phyloP scores from a whole-genome alignment of 1,139 yeast species.

The Nadsonia starkeyi-henricii region DNA sequence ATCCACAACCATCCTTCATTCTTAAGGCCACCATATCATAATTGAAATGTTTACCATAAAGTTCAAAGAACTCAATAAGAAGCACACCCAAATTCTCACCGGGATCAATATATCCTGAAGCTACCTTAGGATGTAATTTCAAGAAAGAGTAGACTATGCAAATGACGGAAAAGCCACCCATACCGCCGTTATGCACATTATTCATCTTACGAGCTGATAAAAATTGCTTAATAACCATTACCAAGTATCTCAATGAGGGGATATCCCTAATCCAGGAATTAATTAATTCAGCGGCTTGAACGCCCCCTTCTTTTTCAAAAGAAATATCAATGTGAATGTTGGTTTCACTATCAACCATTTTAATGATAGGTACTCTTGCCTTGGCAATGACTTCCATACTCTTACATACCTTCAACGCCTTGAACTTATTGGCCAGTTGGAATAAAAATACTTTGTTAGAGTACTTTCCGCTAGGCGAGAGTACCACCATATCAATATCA shows the following conservation, averaged over 20 bases:
- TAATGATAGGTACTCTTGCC: conserved; percentile 92
- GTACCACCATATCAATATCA: conserved; percentile 88
- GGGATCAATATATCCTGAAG: conserved; percentile 53
- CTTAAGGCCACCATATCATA: conserved; percentile 48
- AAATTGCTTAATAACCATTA: conserved; percentile 75
- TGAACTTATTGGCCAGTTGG: conserved; percentile 58
- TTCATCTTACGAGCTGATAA: conserved; percentile 66
- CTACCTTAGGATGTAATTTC: conserved; percentile 58
- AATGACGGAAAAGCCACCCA: conserved; percentile 89
- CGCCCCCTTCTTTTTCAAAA: conserved; percentile 77
- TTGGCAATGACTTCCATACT: conserved; percentile 78
- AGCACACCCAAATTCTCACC: conserved; percentile 74
- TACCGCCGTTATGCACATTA: conserved; percentile 91
- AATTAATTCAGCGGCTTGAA: conserved; percentile 72
- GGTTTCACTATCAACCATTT: conserved; percentile 65
- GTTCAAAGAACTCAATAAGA: conserved; percentile 82
- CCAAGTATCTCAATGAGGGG: conserved; percentile 77
- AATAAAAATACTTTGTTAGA: conserved; percentile 58
- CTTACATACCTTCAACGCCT: conserved; percentile 48
- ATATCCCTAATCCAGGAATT: conserved; percentile 59
- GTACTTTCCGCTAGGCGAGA: conserved; percentile 50
- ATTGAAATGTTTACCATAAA: conserved; percentile 87
- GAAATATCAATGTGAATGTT: conserved; percentile 79
- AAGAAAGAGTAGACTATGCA: conserved; percentile 78
- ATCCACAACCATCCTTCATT: conserved; percentile 35